Percentiles rank a stretch among this genome's conserved stretches.
Evolutionary conservation across 2,329 filamentous ascomycete genomes (phyloP).

Genomic region (Fusarium sp.): DNA sequence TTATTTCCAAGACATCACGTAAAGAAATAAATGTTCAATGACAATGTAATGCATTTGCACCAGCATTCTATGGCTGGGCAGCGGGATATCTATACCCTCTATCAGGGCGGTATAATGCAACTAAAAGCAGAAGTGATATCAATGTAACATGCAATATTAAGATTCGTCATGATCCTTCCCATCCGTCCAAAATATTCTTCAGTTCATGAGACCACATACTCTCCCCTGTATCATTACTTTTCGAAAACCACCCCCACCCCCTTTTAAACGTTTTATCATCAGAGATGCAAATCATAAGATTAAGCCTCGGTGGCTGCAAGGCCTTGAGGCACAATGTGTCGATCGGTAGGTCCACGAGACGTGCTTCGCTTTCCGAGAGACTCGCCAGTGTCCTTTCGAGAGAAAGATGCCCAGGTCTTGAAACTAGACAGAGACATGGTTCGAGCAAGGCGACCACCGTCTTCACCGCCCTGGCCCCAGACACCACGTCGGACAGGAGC

Average conservation of each 20-base stretch:
- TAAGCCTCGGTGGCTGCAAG: constrained; percentile 43
- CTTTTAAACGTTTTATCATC: background rate
- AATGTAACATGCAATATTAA: constrained; percentile 13
- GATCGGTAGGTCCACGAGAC: constrained; percentile 36
- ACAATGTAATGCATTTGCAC: constrained; percentile 15
- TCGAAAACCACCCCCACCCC: background rate
- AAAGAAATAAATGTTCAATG: background rate
- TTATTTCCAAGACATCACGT: background rate
- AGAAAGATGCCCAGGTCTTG: constrained; percentile 59
- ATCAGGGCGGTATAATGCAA: constrained; percentile 29
- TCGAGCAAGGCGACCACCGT: constrained; percentile 59
- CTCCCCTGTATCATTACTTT: constrained; percentile 2
- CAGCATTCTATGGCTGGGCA: constrained; percentile 3
- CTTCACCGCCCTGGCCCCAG: constrained; percentile 66
- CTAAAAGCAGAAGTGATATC: constrained; percentile 32
- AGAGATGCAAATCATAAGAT: constrained; percentile 16
- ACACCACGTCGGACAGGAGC: constrained; percentile 61
- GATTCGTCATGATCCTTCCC: constrained; percentile 8
- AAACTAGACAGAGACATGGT: constrained; percentile 66
- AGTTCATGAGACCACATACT: background rate
- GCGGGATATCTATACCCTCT: constrained; percentile 41
- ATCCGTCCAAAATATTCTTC: constrained; percentile 3
- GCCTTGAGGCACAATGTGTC: constrained; percentile 44
- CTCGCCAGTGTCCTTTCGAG: constrained; percentile 56
- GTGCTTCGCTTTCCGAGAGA: constrained; percentile 47